Evolutionary conservation across 1,139 yeast species (phyloP), one percentile per base, ranked within the genome.

Genomic region (Hyphopichia burtonii): DNA sequence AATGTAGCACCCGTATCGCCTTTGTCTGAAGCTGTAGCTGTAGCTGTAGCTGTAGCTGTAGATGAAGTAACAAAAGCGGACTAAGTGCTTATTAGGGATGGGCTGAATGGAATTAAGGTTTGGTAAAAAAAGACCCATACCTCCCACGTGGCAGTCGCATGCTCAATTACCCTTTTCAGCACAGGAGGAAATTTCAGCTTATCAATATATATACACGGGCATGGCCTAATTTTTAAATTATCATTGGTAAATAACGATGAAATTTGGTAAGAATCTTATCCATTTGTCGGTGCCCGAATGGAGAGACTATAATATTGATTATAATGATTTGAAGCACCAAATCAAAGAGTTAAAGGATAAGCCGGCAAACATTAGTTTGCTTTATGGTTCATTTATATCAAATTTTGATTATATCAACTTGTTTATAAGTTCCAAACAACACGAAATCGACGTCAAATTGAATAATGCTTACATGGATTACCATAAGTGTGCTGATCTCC

Each of bases 271-370:
- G 34, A 90, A 86, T 59, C 73, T 91, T 31, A 70, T 78, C 40
- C 80, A 78, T 49, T 74, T 89, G 52, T 86, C 96, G 9, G 85
- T 88, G 32, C 91, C 94, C 2, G 94, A 88, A 65, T 91, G 97
- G 97, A 78, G 78, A 55, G 78, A 80, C 49, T 84, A 87, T 63
- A 88, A 90, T 61, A 72, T 91, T 35, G 91, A 88, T 58, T 91
- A 91, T 61, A 84, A 87, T 52, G 87, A 82, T 41, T 65, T 90
- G 47, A 89, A 89, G 61, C 63, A 66, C 4, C 71, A 77, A 37
- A 85, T 86, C 45, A 76, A 80, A 14, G 49, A 44, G 28, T 3
- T 34, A 14, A 40, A 48, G 9, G 37, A 45, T 12, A 11, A 35
- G 12, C 2, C 30, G 4, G 34, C 37, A 4, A 33, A 43, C 7